Percentiles rank a stretch among this genome's conserved stretches.
Conservation (phyloP, 2,329 filamentous ascomycete genomes). For the Cladophialophora immunda region DNA sequence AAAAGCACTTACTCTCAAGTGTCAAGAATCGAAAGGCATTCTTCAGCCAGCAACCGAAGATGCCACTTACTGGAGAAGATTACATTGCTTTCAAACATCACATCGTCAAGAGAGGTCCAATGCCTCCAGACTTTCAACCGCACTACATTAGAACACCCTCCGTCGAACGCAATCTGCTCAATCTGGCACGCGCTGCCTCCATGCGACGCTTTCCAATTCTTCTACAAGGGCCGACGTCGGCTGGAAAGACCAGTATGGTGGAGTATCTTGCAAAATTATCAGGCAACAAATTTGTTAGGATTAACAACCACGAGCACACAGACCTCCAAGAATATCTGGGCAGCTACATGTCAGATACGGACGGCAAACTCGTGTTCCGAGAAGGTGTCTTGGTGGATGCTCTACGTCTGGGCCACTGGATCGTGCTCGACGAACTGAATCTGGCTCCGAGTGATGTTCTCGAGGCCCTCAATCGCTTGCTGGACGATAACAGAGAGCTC, state of each 20-base stretch:
- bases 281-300: constrained; percentile 95
- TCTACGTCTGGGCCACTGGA: constrained; percentile 93
- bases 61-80: constrained; percentile 76
- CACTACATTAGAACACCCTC: constrained; percentile 98
- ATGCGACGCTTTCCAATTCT: constrained; percentile 92
- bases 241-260: constrained; percentile 99
- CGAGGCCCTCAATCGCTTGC: constrained; percentile 90
- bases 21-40: constrained; percentile 75
- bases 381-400: constrained; percentile 94
- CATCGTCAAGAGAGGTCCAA: constrained; percentile 82
- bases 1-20: constrained; percentile 78
- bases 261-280: constrained; percentile 97
- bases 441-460: constrained; percentile 95
- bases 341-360: constrained; percentile 85
- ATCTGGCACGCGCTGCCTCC: constrained; percentile 90
- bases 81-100: constrained; percentile 91
- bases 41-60: constrained; percentile 78
- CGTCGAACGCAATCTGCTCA: constrained; percentile 92
- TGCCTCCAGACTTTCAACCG: constrained; percentile 72
- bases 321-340: constrained; percentile 98
- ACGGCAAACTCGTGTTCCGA: constrained; percentile 88
- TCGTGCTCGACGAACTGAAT: constrained; percentile 97
- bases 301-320: constrained; percentile 99
- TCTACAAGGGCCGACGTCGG: constrained; percentile 95
- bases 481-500: constrained; percentile 96